Evolutionary conservation across 2,329 filamentous ascomycete species (phyloP), one percentile per base, ranked within the genome.

Genomic region (Cercospora citrullina): DNA sequence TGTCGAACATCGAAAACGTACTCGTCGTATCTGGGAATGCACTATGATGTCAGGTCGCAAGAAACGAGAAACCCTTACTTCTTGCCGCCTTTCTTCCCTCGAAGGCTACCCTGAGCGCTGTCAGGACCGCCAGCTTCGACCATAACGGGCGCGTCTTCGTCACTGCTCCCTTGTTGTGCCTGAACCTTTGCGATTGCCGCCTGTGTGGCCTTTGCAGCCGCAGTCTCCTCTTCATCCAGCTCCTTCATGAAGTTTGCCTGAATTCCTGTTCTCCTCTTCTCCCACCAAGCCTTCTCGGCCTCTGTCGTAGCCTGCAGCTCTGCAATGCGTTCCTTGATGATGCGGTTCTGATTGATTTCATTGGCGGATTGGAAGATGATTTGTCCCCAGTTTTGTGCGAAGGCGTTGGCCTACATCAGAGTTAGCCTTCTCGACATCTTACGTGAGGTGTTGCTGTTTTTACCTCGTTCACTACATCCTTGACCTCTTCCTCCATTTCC

Each of bases 291-390:
- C 82, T 91, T 92, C 82, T 98, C 95, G 48, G 88, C 83, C 9
- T 87, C 85, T 1, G 89, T 84, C 76, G 92, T 90, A 30, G 84
- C 82, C 75, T 94, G 89, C 67, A 97, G 88, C 70, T 93, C 90
- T 58, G 89, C 87, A 21, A 97, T 85, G 60, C 90, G 87, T 72
- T 90, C 85, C 72, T 93, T 91, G 76, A 97, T 86, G 58, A 89
- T 82, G 51, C 87, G 87, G 82, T 97, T 97, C 77, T 93, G 90
- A 68, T 91, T 89, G 81, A 99, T 97, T 81, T 99, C 95, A 81
- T 96, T 96, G 65, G 95, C 95, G 57, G 92, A 94, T 81, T 99
- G 95, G 87, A 99, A 99, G 79, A 99, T 98, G 66, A 87, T 89
- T 78, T 95, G 90, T 69, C 95, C 95, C 95, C 95, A 99, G 79